Percentiles rank a stretch among this genome's conserved stretches.
Conservation (phyloP, 257 asterid genomes). For the Phtheirospermum japonicum region DNA sequence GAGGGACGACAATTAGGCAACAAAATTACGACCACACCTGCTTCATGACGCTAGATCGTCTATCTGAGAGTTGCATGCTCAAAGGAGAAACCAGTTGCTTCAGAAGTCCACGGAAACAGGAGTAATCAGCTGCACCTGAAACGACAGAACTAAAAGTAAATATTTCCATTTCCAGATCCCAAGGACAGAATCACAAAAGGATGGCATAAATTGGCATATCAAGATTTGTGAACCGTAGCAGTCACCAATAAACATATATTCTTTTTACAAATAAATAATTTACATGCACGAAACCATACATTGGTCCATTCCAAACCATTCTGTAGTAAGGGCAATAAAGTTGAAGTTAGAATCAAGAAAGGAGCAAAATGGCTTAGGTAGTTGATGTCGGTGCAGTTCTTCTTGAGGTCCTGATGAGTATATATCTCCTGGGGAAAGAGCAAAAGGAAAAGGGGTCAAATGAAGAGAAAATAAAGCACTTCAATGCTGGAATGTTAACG, state of each 20-base stretch:
- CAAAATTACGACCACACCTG: constrained; percentile 49
- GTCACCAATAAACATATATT: too few relatives aligned
- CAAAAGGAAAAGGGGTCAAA: too few relatives aligned
- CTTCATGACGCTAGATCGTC: constrained; percentile 97
- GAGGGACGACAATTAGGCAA: too few relatives aligned
- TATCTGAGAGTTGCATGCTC: constrained; percentile 88
- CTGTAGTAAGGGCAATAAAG: background rate
- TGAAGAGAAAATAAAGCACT: too few relatives aligned
- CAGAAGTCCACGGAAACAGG: constrained; percentile 86
- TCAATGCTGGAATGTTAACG: too few relatives aligned
- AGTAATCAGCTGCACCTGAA: constrained; percentile 90
- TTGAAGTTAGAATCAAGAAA: background rate
- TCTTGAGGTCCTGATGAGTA: too few relatives aligned
- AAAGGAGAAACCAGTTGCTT: constrained; percentile 91
- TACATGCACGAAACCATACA: background rate
- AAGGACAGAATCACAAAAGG: background rate
- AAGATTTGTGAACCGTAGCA: background rate
- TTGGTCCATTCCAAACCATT: background rate
- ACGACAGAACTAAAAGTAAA: constrained; percentile 38
- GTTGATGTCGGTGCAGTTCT: too few relatives aligned
- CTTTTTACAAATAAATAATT: too few relatives aligned
- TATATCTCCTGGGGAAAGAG: too few relatives aligned
- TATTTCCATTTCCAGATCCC: background rate
- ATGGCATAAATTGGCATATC: background rate
- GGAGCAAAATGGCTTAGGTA: background rate